Percentiles rank a stretch among this genome's conserved stretches.
Conservation (phyloP, 441 rosid species). For the Sinapis alba region DNA sequence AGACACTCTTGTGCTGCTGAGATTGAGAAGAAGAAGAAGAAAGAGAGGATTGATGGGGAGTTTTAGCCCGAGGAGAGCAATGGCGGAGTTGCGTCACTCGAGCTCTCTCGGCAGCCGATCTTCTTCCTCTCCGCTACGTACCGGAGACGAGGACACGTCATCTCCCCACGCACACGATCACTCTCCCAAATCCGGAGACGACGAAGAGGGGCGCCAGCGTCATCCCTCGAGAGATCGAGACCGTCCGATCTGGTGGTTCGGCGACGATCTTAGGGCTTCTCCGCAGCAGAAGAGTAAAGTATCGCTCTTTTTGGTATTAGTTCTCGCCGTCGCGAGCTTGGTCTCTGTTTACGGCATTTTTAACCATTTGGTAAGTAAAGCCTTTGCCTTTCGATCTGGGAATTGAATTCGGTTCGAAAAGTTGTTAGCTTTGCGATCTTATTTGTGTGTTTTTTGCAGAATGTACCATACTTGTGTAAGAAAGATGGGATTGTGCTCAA, state of each 20-base stretch:
- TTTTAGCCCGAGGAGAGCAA: slow-evolving; percentile 81
- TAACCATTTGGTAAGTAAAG: slow-evolving; percentile 66
- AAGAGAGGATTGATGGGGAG: slow-evolving; percentile 46
- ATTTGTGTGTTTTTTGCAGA: slow-evolving; percentile 42
- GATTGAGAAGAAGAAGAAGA: background rate
- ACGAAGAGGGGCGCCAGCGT: slow-evolving; percentile 61
- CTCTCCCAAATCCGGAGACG: slow-evolving; percentile 37
- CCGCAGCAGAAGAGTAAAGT: slow-evolving; percentile 58
- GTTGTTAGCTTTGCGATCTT: slow-evolving; percentile 16
- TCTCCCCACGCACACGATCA: slow-evolving; percentile 74
- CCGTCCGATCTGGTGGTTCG: slow-evolving; percentile 68
- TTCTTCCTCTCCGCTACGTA: slow-evolving; percentile 80
- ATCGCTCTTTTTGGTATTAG: slow-evolving; percentile 52
- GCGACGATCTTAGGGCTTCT: slow-evolving; percentile 81
- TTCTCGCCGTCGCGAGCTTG: slow-evolving; percentile 58
- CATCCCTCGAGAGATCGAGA: slow-evolving; percentile 61
- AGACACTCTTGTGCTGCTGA: slow-evolving; percentile 2
- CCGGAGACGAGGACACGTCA: slow-evolving; percentile 67
- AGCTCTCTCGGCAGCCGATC: slow-evolving; percentile 84
- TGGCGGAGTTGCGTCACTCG: slow-evolving; percentile 97
- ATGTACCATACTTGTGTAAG: slow-evolving; percentile 84
- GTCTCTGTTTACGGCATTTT: slow-evolving; percentile 72
- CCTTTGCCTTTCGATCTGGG: slow-evolving; percentile 28
- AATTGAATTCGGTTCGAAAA: slow-evolving; percentile 8
- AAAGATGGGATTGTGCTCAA: slow-evolving; percentile 96